Percentiles rank a stretch among this genome's conserved stretches.
phyloP scores from a whole-genome alignment of 768 basidiomycete species.

The Mycena maculata region DNA sequence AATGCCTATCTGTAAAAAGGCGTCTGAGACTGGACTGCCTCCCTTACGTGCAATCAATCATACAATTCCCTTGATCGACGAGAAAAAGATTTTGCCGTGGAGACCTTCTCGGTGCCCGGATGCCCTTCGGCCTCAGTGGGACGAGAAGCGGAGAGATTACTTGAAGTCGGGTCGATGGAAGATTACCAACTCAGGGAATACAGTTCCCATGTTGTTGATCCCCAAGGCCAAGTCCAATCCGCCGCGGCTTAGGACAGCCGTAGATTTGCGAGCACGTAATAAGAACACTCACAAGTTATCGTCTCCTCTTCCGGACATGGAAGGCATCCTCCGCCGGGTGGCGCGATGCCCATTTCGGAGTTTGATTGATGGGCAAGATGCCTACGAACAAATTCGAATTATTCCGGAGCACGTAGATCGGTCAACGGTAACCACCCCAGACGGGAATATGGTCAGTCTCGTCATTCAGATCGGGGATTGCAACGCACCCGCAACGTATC shows the following conservation, averaged over 20 bases:
- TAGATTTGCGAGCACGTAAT: background rate
- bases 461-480: too few species aligned
- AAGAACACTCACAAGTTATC: constrained; percentile 3
- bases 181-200: constrained; percentile 1
- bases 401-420: too few species aligned
- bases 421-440: too few species aligned
- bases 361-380: background rate
- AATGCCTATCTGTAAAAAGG: constrained; percentile 34
- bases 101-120: constrained; percentile 39
- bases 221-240: background rate
- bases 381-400: too few species aligned
- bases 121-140: constrained; percentile 13
- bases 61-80: constrained; percentile 41
- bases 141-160: background rate
- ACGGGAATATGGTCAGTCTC: too few species aligned
- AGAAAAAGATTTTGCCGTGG: constrained; percentile 37
- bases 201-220: background rate
- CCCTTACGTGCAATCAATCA: constrained; percentile 43
- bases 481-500: too few species aligned
- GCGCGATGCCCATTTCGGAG: background rate
- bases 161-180: background rate
- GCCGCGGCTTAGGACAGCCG: background rate
- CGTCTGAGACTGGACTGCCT: constrained; percentile 36
- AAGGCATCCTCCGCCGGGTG: background rate
- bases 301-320: background rate